Evolutionary conservation across 106 monocot species (phyloP).

Genomic region (Allium sativum): DNA sequence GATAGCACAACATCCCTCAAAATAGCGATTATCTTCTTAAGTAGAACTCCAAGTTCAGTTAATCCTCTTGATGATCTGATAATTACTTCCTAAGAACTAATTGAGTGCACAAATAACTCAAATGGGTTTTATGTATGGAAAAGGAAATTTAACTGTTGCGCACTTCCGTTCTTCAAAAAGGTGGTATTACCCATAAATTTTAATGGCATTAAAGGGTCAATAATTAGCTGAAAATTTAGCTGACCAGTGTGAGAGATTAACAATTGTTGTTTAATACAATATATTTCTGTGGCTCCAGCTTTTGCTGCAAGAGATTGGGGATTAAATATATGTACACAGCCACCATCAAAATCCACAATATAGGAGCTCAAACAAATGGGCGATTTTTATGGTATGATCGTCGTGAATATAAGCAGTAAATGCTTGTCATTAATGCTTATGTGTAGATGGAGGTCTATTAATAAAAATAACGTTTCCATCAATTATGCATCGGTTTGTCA

Average conservation of each 20-base stretch:
- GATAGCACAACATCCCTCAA: conserved; percentile 73
- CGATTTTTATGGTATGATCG: conserved; percentile 82
- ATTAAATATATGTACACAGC: conserved; percentile 86
- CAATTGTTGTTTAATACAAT: conserved; percentile 67
- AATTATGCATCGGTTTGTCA: conserved; percentile 59
- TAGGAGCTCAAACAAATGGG: conserved; percentile 81
- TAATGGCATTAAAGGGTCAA: conserved; percentile 64
- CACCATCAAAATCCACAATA: conserved; percentile 97
- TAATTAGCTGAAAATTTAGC: conserved; percentile 56
- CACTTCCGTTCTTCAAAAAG: conserved; percentile 42
- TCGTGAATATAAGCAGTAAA: conserved; percentile 74
- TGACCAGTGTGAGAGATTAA: conserved; percentile 73
- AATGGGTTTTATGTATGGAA: conserved; percentile 81
- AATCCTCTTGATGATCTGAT: conserved; percentile 77
- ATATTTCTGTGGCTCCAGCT: conserved; percentile 73
- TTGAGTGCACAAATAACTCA: conserved; percentile 72
- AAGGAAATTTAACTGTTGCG: conserved; percentile 76
- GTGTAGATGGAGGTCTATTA: conserved; percentile 86
- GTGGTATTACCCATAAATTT: conserved; percentile 30
- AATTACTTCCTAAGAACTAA: conserved; percentile 61
- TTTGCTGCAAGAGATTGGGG: conserved; percentile 88
- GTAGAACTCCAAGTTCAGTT: conserved; percentile 82
- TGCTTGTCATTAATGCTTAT: conserved; percentile 85
- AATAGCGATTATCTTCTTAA: conserved; percentile 91
- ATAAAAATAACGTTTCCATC: conserved; percentile 92